phyloP scores from a whole-genome alignment of 306 rosid genomes.

The Cicer chorassanicum region DNA sequence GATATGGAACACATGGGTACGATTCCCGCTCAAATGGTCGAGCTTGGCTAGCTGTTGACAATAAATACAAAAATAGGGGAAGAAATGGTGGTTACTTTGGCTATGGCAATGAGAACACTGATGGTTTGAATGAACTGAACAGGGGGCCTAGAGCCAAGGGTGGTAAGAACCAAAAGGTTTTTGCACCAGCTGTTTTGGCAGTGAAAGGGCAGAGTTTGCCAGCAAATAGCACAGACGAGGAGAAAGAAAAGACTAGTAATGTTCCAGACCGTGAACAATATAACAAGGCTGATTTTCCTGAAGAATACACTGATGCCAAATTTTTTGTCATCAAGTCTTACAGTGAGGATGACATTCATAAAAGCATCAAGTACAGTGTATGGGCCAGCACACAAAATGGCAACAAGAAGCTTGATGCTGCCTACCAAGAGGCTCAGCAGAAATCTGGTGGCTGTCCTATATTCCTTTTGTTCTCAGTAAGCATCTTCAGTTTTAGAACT shows the following conservation, averaged over 20 bases:
- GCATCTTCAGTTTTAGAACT: slow-evolving; percentile 16
- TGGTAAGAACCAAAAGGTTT: slow-evolving; percentile 75
- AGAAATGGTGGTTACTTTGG: slow-evolving; percentile 80
- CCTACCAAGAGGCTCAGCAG: slow-evolving; percentile 92
- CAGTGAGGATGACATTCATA: slow-evolving; percentile 96
- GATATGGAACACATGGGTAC: slow-evolving; percentile 82
- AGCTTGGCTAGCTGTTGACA: slow-evolving; percentile 83
- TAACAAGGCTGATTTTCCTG: slow-evolving; percentile 70
- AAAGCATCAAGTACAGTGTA: slow-evolving; percentile 91
- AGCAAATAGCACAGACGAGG: slow-evolving; percentile 57
- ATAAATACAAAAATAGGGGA: slow-evolving; percentile 83
- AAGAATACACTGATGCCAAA: slow-evolving; percentile 73
- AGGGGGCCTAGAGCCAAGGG: slow-evolving; percentile 94
- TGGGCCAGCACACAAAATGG: slow-evolving; percentile 99
- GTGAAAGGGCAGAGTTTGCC: slow-evolving; percentile 76
- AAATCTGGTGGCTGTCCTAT: slow-evolving; percentile 76
- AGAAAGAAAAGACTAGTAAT: slow-evolving; percentile 57
- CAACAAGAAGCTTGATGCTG: slow-evolving; percentile 95
- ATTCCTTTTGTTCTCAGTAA: slow-evolving; percentile 84
- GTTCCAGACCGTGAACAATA: slow-evolving; percentile 74
- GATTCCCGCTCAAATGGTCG: slow-evolving; percentile 81
- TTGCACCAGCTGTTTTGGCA: slow-evolving; percentile 58
- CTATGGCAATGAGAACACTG: slow-evolving; percentile 84
- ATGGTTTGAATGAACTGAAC: slow-evolving; percentile 89
- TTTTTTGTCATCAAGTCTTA: slow-evolving; percentile 87